Conservation (phyloP, 2,329 filamentous ascomycete genomes). For the Blastomyces gilchristii region DNA sequence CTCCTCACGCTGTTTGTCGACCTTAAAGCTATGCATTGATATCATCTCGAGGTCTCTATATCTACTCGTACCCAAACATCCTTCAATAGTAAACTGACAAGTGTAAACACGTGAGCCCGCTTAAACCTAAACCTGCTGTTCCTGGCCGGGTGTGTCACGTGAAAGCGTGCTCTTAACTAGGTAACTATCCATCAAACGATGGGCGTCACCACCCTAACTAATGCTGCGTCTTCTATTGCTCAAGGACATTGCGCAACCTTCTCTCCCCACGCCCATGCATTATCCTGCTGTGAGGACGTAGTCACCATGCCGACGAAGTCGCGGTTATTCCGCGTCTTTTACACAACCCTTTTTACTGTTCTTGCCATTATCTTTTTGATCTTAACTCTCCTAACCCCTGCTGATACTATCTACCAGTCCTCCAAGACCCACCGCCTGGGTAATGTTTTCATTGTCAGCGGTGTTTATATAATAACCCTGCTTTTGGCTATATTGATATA, state of each 20-base stretch:
- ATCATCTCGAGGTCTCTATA: neutral
- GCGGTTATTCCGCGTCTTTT: conserved; percentile 64
- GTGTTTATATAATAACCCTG: conserved; percentile 63
- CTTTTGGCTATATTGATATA: conserved; percentile 67
- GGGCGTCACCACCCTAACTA: no score
- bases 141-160: neutral
- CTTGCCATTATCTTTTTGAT: conserved; percentile 62
- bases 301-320: conserved; percentile 2
- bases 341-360: conserved; percentile 65
- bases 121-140: neutral
- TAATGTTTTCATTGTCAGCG: conserved; percentile 73
- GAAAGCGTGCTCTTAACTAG: no score
- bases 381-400: conserved; percentile 69
- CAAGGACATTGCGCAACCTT: neutral
- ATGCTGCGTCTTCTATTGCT: neutral
- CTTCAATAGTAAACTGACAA: no score
- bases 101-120: neutral
- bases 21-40: neutral
- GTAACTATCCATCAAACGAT: no score
- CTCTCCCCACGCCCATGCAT: neutral
- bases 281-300: neutral
- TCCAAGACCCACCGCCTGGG: conserved; percentile 55
- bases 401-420: conserved; percentile 70
- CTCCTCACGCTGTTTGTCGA: neutral
- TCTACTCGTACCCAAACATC: neutral